These are phyloP conservation scores for Monosporascus sp. DNA, from an alignment of 2,329 filamentous ascomycete genomes.

Conservation along the genomic window DNA sequence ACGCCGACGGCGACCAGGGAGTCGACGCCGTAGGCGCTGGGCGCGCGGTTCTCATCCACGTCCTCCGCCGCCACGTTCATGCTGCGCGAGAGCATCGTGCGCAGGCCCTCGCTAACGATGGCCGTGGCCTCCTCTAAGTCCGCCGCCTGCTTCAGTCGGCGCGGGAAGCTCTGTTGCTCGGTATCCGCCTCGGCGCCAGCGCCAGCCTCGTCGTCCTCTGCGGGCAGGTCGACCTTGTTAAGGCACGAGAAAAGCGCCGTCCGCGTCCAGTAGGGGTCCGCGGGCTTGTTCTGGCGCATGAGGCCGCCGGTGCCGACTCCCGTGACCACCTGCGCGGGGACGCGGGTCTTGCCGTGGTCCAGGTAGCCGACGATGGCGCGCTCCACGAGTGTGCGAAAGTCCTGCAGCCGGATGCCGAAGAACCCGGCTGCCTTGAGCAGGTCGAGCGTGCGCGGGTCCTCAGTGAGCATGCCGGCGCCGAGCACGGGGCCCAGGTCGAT, in stretches of 20 bases:
- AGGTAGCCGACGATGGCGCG: conserved; percentile 39
- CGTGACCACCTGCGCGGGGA: conserved; percentile 45
- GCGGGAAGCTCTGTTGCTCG: conserved; percentile 2
- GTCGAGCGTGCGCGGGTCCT: conserved; percentile 41
- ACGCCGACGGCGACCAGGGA: conserved; percentile 48
- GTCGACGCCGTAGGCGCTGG: conserved; percentile 46
- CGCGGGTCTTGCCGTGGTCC: conserved; percentile 12
- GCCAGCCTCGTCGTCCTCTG: conserved; percentile 4
- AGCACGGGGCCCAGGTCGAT: conserved; percentile 48
- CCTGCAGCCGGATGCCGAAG: conserved; percentile 46
- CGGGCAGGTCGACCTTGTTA: conserved; percentile 40
- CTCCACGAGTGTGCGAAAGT: conserved; percentile 43
- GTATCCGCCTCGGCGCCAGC: not conserved
- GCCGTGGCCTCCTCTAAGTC: conserved; percentile 25
- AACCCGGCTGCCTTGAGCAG: conserved; percentile 47
- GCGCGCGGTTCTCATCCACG: conserved; percentile 35
- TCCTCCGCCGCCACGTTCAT: conserved; percentile 41
- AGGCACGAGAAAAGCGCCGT: conserved; percentile 45
- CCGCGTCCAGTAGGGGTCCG: conserved; percentile 50
- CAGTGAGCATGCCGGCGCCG: conserved; percentile 49
- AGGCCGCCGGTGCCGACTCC: conserved; percentile 51
- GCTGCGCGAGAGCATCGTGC: conserved; percentile 36
- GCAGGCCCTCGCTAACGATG: conserved; percentile 32
- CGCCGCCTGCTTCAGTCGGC: conserved; percentile 3
- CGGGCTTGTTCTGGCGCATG: conserved; percentile 44